These are phyloP conservation scores for Acanthochlamys bracteata DNA, from an alignment of 106 monocot species.

Conservation along the genomic window DNA sequence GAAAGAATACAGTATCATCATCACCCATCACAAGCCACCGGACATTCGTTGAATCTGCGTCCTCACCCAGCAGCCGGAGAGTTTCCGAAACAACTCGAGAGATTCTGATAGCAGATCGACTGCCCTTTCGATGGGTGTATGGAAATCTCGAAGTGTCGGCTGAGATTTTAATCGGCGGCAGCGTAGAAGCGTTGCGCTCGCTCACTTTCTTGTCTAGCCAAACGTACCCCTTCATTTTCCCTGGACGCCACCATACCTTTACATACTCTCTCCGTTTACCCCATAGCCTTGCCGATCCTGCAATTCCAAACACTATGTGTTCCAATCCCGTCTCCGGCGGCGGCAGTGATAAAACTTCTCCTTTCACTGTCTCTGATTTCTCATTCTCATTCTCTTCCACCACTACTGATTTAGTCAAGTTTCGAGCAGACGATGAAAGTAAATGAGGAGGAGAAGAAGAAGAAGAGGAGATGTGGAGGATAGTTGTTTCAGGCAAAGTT, in stretches of 20 bases:
- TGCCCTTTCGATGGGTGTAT: conserved; percentile 57
- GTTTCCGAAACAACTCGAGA: conserved; percentile 93
- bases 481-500: not conserved
- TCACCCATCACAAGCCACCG: conserved; percentile 92
- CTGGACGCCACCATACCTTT: conserved; percentile 32
- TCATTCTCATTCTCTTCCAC: no score
- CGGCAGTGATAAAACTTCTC: not conserved
- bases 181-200: not conserved
- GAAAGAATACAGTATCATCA: conserved; percentile 74
- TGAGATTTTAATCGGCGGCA: conserved; percentile 27
- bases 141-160: conserved; percentile 50
- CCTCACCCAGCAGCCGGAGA: conserved; percentile 20
- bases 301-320: conserved; percentile 41
- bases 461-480: not conserved
- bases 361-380: no score
- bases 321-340: conserved; percentile 6
- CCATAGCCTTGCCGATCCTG: conserved; percentile 26
- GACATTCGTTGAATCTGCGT: conserved; percentile 14
- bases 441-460: not conserved
- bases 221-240: conserved; percentile 22
- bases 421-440: not conserved
- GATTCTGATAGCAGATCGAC: conserved; percentile 79
- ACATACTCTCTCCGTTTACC: conserved; percentile 30
- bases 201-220: conserved; percentile 30
- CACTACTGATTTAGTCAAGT: no score